phyloP scores from a whole-genome alignment of 2,329 filamentous ascomycete species.

The Penicillium sp. region DNA sequence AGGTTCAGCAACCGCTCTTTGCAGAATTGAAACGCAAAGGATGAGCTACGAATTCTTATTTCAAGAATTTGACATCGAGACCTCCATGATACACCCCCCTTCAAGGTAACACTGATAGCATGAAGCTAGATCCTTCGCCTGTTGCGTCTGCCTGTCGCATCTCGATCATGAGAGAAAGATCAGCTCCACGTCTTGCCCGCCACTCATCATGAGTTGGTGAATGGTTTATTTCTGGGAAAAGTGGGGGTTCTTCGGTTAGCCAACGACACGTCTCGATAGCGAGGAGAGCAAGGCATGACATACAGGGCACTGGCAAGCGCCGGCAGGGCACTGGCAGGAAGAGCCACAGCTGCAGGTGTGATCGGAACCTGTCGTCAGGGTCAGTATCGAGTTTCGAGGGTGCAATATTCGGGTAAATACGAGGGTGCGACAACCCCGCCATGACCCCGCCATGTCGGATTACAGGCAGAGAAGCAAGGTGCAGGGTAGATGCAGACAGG shows the following conservation, averaged over 20 bases:
- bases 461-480: not conserved
- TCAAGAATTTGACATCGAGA: conserved; percentile 2
- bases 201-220: not conserved
- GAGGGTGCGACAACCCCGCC: conserved; percentile 11
- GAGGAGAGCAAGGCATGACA: conserved; percentile 12
- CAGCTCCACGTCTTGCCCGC: not conserved
- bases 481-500: not conserved
- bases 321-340: conserved; percentile 43
- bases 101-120: not conserved
- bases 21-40: conserved; percentile 8
- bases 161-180: conserved; percentile 3
- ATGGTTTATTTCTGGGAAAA: conserved; percentile 23
- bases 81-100: not conserved
- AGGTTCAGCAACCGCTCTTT: conserved; percentile 7
- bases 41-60: conserved; percentile 6
- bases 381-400: conserved; percentile 9
- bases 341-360: conserved; percentile 43
- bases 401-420: not conserved
- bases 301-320: conserved; percentile 42
- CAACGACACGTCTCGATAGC: not conserved
- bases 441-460: conserved; percentile 20
- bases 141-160: not conserved
- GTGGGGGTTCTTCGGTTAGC: conserved; percentile 7
- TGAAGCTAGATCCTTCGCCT: conserved; percentile 1
- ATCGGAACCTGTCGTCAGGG: conserved; percentile 26